Evolutionary conservation across 305 asterid genomes (phyloP).

Genomic region (Coffea humblotiana): DNA sequence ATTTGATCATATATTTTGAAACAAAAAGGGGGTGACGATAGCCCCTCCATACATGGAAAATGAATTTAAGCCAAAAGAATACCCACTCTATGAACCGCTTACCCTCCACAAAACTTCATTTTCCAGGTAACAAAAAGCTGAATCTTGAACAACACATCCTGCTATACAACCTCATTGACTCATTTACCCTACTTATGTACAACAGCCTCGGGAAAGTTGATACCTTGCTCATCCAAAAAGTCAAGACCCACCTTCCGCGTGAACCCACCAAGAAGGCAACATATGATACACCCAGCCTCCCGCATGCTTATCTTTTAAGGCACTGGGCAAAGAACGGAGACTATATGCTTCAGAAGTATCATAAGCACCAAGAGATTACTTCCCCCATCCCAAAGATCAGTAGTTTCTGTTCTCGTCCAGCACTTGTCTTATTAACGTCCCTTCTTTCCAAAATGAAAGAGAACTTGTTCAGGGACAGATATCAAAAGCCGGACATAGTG

Average conservation of each 20-base stretch:
- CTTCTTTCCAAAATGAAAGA: conserved; percentile 1
- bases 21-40: conserved; percentile 26
- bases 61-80: conserved; percentile 19
- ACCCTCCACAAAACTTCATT: conserved; percentile 6
- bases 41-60: conserved; percentile 13
- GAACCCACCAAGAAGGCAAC: background rate
- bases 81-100: background rate
- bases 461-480: conserved; percentile 2
- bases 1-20: conserved; percentile 24
- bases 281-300: conserved; percentile 9
- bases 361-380: background rate
- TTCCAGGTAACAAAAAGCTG: conserved; percentile 13
- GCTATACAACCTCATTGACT: conserved; percentile 23
- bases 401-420: conserved; percentile 11
- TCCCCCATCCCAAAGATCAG: background rate
- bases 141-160: conserved; percentile 16
- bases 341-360: background rate
- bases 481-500: conserved; percentile 13
- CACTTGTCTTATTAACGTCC: background rate
- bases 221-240: conserved; percentile 5
- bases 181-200: conserved; percentile 20
- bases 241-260: background rate
- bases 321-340: background rate
- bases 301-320: conserved; percentile 2
- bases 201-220: background rate